These are phyloP conservation scores for Tolypocladium amazonense DNA, from an alignment of 2,329 filamentous ascomycete genomes.

Conservation along the genomic window DNA sequence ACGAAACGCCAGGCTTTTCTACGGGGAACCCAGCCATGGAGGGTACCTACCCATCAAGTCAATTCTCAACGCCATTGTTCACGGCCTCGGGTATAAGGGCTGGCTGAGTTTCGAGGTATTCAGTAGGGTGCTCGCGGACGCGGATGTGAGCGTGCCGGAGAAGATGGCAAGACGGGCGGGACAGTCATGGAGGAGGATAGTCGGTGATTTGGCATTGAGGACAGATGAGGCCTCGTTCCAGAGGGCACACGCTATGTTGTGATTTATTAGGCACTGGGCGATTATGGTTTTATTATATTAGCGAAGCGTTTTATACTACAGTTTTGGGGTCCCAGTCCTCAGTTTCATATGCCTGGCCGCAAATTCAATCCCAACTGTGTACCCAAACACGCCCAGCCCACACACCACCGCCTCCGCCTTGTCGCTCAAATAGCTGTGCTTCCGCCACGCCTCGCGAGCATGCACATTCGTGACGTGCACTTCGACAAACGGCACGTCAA, in stretches of 20 bases:
- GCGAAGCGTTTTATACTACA: neutral
- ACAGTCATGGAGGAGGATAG: constrained; percentile 39
- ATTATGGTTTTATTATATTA: no score
- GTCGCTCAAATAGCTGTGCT: constrained; percentile 63
- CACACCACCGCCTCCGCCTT: constrained; percentile 67
- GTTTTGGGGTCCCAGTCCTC: constrained; percentile 13
- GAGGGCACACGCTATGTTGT: constrained; percentile 23
- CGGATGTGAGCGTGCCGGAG: constrained; percentile 52
- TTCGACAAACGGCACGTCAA: constrained; percentile 65
- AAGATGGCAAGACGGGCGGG: constrained; percentile 44
- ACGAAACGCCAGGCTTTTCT: constrained; percentile 55
- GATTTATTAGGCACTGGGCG: neutral
- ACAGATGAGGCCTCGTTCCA: constrained; percentile 2
- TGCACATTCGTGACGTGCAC: constrained; percentile 71
- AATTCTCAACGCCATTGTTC: constrained; percentile 50
- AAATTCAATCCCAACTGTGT: constrained; percentile 49
- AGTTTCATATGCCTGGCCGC: constrained; percentile 34
- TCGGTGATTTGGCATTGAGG: constrained; percentile 19
- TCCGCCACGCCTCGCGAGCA: constrained; percentile 55
- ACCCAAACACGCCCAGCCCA: constrained; percentile 56
- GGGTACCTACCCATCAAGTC: constrained; percentile 58
- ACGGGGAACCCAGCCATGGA: constrained; percentile 44
- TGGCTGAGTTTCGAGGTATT: constrained; percentile 68
- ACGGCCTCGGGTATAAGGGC: constrained; percentile 54
- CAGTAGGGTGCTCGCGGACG: constrained; percentile 20